Conservation (phyloP, 768 basidiomycete genomes). For the Boletus patriciae region DNA sequence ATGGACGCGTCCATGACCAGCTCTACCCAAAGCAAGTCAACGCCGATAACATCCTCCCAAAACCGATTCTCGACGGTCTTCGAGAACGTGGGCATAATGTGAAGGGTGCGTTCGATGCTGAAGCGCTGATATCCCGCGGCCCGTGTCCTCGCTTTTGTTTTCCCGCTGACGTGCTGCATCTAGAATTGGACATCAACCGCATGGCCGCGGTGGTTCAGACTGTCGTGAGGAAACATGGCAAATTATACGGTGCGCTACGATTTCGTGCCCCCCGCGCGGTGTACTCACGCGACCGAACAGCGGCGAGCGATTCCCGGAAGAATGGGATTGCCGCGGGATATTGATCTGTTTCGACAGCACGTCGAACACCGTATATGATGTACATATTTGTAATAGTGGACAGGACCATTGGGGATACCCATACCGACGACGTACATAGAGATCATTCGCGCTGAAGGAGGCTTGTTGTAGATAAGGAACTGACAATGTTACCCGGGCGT, state of each 20-base stretch:
- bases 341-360: conserved; percentile 30
- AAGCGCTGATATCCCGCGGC: too few species aligned
- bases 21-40: conserved; percentile 64
- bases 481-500: neutral
- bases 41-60: conserved; percentile 62
- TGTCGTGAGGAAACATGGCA: conserved; percentile 49
- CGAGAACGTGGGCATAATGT: conserved; percentile 68
- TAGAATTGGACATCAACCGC: too few species aligned
- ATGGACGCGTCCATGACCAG: conserved; percentile 82
- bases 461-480: neutral
- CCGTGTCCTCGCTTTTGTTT: too few species aligned
- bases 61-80: conserved; percentile 55
- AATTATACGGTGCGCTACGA: conserved; percentile 58
- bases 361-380: too few species aligned
- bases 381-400: too few species aligned
- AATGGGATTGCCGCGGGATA: conserved; percentile 91
- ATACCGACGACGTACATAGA: neutral
- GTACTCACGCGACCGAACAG: conserved; percentile 36
- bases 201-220: conserved; percentile 49
- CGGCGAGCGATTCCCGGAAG: conserved; percentile 89
- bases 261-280: neutral
- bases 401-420: neutral
- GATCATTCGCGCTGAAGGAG: neutral
- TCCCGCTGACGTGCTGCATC: too few species aligned
- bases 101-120: conserved; percentile 43